phyloP scores from a whole-genome alignment of 495 filamentous ascomycete species.

The Talaromyces trachyspermus region DNA sequence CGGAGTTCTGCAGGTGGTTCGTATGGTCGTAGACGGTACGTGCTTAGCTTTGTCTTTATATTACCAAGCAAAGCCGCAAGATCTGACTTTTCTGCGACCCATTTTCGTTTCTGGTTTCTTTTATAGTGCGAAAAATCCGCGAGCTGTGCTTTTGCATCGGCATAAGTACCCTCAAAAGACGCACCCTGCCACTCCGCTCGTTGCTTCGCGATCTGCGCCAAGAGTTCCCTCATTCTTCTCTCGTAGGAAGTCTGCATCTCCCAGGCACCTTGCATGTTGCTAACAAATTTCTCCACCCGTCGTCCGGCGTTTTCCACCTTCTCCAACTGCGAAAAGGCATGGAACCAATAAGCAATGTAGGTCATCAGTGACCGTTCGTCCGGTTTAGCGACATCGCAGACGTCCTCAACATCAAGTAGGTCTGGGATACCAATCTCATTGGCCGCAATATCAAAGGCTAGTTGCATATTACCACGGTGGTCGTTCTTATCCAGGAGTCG shows the following conservation, averaged over 20 bases:
- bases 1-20: slow-evolving; percentile 77
- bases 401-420: slow-evolving; percentile 93
- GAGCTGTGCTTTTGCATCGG: slow-evolving; percentile 84
- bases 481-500: slow-evolving; percentile 90
- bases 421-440: slow-evolving; percentile 97
- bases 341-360: slow-evolving; percentile 99
- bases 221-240: slow-evolving; percentile 72
- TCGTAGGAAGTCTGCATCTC: slow-evolving; percentile 97
- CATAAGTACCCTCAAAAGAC: slow-evolving; percentile 84
- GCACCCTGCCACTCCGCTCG: slow-evolving; percentile 66
- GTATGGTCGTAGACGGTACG: slow-evolving; percentile 85
- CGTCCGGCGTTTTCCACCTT: slow-evolving; percentile 94
- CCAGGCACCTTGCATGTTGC: slow-evolving; percentile 99
- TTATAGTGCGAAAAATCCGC: slow-evolving; percentile 80
- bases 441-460: slow-evolving; percentile 90
- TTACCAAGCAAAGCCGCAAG: slow-evolving; percentile 90
- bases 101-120: slow-evolving; percentile 75
- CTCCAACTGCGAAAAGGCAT: slow-evolving; percentile 97
- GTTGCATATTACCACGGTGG: slow-evolving; percentile 93
- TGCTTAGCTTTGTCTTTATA: slow-evolving; percentile 96
- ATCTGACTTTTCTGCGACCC: slow-evolving; percentile 97
- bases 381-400: slow-evolving; percentile 90
- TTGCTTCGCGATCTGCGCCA: slow-evolving; percentile 67
- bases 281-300: slow-evolving; percentile 95
- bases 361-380: slow-evolving; percentile 98